Base-by-base conservation (phyloP, 495 filamentous ascomycete genomes). In the Talaromyces borbonicus region DNA sequence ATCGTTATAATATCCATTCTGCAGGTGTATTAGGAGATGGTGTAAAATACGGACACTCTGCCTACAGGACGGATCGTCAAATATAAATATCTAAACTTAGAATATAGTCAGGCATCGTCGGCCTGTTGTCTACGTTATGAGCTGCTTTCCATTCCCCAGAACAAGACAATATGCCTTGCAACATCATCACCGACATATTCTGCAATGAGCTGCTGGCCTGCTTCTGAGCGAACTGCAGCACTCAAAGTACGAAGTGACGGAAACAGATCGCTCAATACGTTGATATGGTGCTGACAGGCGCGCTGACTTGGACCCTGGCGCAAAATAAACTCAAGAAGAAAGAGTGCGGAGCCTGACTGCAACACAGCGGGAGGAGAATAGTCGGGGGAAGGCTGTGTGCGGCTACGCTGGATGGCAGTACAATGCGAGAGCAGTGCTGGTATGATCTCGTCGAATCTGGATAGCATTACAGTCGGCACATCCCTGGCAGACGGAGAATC, bases 241-340 rank as follows among this genome's bases (percentile, higher is more conserved):
- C 70, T 59, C n/a, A 84, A 46, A 12, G 68, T 66, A 24, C 52
- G 49, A n/a, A 83, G 52, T 29, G 62, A 66, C 3, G 56, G 53
- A 35, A 68, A 73, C 24, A 74, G 49, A 48, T 75, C 69, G 18
- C 66, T 75, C 33, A 81, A 52, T 24, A 76, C 57, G 45, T 75
- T 66, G 6, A 58, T 57, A 6, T 66, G 51, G 36, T 75, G 69
- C 20, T 66, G 59, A 0, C 64, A 43, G 8, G 79, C 49, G 0
- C 54, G 56, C 3, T 51, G 43, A 2, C 42, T 5, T 14, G 48
- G 49, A 0, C 42, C 59, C 25, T 52, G 56, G 5, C 56, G 50
- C 0, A 67, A 68, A 41, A 69, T 71, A 48, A 67, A 69, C 1
- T 67, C 67, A 22, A 82, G 58, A 5, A 81, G 56, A n/a, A 30